Evolutionary conservation across 1,139 yeast species (phyloP).

Genomic region (Groenewaldozyma auringiensis): DNA sequence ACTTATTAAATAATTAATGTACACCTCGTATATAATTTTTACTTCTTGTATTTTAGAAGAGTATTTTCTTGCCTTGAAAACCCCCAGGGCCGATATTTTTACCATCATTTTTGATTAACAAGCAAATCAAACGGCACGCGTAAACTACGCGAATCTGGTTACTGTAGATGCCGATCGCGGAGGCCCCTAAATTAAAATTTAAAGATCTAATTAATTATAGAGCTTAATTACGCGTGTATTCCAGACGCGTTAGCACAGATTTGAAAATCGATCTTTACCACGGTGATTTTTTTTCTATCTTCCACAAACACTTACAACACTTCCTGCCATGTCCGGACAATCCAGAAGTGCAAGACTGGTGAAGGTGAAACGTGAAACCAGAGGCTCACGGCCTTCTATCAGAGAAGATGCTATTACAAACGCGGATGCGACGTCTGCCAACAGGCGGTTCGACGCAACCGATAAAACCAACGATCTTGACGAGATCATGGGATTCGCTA

Average conservation of each 20-base stretch:
- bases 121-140: not conserved
- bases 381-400: not conserved
- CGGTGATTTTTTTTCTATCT: not conserved
- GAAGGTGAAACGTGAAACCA: not conserved
- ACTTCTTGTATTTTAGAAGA: too few relatives aligned
- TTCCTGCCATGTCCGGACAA: not conserved
- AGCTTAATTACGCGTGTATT: not conserved
- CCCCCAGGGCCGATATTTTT: not conserved
- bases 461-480: constrained; percentile 40
- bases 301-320: too few relatives aligned
- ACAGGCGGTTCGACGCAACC: constrained; percentile 22
- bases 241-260: too few relatives aligned
- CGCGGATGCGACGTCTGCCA: constrained; percentile 29
- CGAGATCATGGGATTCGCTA: constrained; percentile 73
- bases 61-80: not conserved
- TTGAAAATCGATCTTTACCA: not conserved
- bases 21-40: not conserved
- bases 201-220: too few relatives aligned
- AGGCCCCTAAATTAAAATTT: not conserved
- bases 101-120: not conserved
- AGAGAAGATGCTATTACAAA: constrained; percentile 7
- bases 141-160: not conserved
- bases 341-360: not conserved
- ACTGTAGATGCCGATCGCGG: not conserved
- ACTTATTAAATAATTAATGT: too few relatives aligned